A percentile compares a stretch with the other conserved stretches of the same genome.
phyloP scores from a whole-genome alignment of 2,329 filamentous ascomycete genomes.

The Penicillium griseofulvum region DNA sequence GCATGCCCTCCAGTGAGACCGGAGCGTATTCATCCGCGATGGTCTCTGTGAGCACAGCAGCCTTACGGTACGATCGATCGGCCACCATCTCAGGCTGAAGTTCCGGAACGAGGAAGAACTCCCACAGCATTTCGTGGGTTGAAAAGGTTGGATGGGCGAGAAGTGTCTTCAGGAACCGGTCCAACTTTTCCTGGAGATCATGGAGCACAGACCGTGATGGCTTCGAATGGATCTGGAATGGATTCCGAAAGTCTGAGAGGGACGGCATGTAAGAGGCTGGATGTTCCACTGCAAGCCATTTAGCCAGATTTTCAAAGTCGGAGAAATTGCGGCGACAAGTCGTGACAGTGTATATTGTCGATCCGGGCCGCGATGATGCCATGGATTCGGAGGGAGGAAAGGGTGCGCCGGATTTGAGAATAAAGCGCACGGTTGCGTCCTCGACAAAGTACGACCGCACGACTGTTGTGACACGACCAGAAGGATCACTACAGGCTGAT shows the following conservation, averaged over 20 bases:
- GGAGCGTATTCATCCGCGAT: slow-evolving; percentile 87
- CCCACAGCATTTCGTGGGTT: slow-evolving; percentile 97
- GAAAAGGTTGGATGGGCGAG: slow-evolving; percentile 87
- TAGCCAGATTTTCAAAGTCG: slow-evolving; percentile 88
- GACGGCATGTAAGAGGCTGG: slow-evolving; percentile 92
- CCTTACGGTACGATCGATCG: slow-evolving; percentile 81
- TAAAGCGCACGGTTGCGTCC: slow-evolving; percentile 86
- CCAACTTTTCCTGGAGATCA: slow-evolving; percentile 80
- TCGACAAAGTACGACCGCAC: slow-evolving; percentile 97
- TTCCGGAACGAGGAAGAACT: slow-evolving; percentile 96
- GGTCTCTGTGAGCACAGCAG: slow-evolving; percentile 75
- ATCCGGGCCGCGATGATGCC: slow-evolving; percentile 43
- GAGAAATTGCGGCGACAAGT: slow-evolving; percentile 83
- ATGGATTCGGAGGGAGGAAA: slow-evolving; percentile 39
- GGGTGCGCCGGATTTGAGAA: slow-evolving; percentile 89
- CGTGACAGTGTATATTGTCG: slow-evolving; percentile 82
- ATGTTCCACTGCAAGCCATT: slow-evolving; percentile 80
- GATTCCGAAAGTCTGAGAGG: slow-evolving; percentile 73
- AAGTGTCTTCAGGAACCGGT: slow-evolving; percentile 83
- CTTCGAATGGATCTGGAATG: slow-evolving; percentile 89
- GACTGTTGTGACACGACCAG: slow-evolving; percentile 84
- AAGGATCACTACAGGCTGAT: slow-evolving; percentile 55
- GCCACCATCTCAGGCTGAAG: slow-evolving; percentile 87
- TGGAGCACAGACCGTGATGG: slow-evolving; percentile 83
- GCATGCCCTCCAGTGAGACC: slow-evolving; percentile 65